These are phyloP conservation scores for Amanita rubescens DNA, from an alignment of 768 basidiomycete genomes.

Conservation along the genomic window DNA sequence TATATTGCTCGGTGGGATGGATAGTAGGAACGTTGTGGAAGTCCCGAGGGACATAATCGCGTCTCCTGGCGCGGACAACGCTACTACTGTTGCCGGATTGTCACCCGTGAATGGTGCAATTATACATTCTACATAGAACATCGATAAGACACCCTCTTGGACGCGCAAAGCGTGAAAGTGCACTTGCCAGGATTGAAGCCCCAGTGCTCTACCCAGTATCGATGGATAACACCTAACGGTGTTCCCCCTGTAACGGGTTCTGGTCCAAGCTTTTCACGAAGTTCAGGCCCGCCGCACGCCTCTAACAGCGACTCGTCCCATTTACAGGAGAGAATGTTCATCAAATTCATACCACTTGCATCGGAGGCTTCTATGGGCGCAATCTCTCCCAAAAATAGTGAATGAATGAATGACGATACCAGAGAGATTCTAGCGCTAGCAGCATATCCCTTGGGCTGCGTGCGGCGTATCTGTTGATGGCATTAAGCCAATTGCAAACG, in stretches of 20 bases:
- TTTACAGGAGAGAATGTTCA: conserved; percentile 64
- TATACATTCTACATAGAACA: conserved; percentile 46
- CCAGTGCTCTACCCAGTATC: conserved; percentile 72
- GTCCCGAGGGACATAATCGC: conserved; percentile 84
- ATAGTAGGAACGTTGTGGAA: conserved; percentile 80
- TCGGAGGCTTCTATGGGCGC: conserved; percentile 84
- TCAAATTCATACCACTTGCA: conserved; percentile 87
- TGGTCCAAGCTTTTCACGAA: conserved; percentile 63
- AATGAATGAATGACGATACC: conserved; percentile 77
- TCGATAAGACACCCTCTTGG: background rate
- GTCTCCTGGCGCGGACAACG: conserved; percentile 68
- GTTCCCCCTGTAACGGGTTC: conserved; percentile 73
- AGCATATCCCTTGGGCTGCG: conserved; percentile 46
- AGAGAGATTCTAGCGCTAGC: conserved; percentile 65
- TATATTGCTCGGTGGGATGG: conserved; percentile 55
- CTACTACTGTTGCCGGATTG: conserved; percentile 79
- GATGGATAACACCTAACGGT: conserved; percentile 53
- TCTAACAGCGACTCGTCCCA: conserved; percentile 67
- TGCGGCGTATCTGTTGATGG: conserved; percentile 43
- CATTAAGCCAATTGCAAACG: conserved; percentile 3
- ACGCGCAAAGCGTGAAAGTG: background rate
- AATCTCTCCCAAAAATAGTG: conserved; percentile 70
- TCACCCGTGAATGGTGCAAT: conserved; percentile 87
- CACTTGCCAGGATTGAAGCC: conserved; percentile 57
- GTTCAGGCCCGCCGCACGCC: conserved; percentile 58